A percentile compares a stretch with the other conserved stretches of the same genome.
Conservation (phyloP, 2,329 filamentous ascomycete species). For the Kalaharituber pfeilii region DNA sequence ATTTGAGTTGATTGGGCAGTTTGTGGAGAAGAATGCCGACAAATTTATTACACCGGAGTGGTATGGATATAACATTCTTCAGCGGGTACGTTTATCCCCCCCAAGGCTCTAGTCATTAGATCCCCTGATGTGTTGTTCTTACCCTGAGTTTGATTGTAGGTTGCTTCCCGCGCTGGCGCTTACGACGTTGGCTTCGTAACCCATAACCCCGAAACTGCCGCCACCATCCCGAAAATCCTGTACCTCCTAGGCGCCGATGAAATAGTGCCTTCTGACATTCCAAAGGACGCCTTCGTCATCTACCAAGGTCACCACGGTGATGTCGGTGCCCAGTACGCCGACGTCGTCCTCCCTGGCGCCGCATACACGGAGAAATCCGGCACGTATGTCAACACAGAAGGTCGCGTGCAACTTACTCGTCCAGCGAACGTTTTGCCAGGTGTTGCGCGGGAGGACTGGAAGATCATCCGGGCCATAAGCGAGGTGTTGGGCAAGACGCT, state of each 20-base stretch:
- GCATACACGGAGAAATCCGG: slow-evolving; percentile 94
- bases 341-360: slow-evolving; percentile 81
- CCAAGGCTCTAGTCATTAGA: not conserved
- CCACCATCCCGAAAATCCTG: slow-evolving; percentile 80
- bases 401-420: slow-evolving; percentile 83
- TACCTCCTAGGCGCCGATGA: slow-evolving; percentile 96
- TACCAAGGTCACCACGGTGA: slow-evolving; percentile 99
- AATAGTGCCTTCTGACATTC: slow-evolving; percentile 65
- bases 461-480: slow-evolving; percentile 83
- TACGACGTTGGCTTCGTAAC: slow-evolving; percentile 92
- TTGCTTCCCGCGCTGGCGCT: slow-evolving; percentile 78
- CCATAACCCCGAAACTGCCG: slow-evolving; percentile 61
- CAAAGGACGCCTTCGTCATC: slow-evolving; percentile 87
- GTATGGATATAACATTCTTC: slow-evolving; percentile 95
- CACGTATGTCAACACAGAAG: slow-evolving; percentile 96
- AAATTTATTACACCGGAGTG: slow-evolving; percentile 82
- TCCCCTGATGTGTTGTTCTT: too few relatives aligned
- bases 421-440: slow-evolving; percentile 77
- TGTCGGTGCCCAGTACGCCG: slow-evolving; percentile 75
- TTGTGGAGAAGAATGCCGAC: slow-evolving; percentile 80
- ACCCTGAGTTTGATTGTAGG: slow-evolving; percentile 23
- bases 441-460: slow-evolving; percentile 90
- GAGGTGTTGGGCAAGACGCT: slow-evolving; percentile 79
- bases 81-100: slow-evolving; percentile 38
- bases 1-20: slow-evolving; percentile 76